phyloP scores from a whole-genome alignment of 768 basidiomycete species.

The Collybia mongolica region DNA sequence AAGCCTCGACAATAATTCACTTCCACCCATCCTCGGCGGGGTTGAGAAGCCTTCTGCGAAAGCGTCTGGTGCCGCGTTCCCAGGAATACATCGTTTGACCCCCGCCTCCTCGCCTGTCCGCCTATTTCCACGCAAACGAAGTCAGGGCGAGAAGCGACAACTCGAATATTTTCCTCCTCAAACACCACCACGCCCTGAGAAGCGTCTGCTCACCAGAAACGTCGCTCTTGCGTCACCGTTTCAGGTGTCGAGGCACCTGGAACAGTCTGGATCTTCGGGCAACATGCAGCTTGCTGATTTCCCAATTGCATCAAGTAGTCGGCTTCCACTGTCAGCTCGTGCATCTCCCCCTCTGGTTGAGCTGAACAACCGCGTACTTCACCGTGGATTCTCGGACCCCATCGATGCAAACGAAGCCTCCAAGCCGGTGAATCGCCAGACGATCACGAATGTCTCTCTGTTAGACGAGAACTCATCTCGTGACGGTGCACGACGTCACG shows the following conservation, averaged over 20 bases:
- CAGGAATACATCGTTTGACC: constrained; percentile 16
- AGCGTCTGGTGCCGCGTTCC: constrained; percentile 1
- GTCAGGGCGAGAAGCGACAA: not conserved
- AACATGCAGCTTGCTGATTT: not conserved
- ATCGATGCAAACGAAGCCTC: not conserved
- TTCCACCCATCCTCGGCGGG: not conserved
- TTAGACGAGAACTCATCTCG: too few relatives aligned
- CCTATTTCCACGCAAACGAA: not conserved
- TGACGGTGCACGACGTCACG: too few relatives aligned
- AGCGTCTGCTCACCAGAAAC: constrained; percentile 4
- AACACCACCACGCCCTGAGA: constrained; percentile 9
- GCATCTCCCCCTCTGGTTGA: constrained; percentile 9
- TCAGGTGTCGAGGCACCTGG: constrained; percentile 10
- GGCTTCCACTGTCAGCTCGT: not conserved
- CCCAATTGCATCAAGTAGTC: constrained; percentile 3
- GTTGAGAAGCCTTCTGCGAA: constrained; percentile 3
- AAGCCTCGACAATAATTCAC: not conserved
- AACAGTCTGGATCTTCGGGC: not conserved
- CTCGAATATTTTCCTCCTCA: not conserved
- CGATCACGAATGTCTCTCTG: too few relatives aligned
- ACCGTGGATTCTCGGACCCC: not conserved
- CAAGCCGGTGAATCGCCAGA: too few relatives aligned
- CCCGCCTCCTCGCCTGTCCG: constrained; percentile 18
- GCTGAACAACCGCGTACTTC: constrained; percentile 6
- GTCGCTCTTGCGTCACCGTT: constrained; percentile 23